A percentile compares a stretch with the other conserved stretches of the same genome.
phyloP scores from a whole-genome alignment of 2,329 filamentous ascomycete species.

The Zymoseptoria tritici region DNA sequence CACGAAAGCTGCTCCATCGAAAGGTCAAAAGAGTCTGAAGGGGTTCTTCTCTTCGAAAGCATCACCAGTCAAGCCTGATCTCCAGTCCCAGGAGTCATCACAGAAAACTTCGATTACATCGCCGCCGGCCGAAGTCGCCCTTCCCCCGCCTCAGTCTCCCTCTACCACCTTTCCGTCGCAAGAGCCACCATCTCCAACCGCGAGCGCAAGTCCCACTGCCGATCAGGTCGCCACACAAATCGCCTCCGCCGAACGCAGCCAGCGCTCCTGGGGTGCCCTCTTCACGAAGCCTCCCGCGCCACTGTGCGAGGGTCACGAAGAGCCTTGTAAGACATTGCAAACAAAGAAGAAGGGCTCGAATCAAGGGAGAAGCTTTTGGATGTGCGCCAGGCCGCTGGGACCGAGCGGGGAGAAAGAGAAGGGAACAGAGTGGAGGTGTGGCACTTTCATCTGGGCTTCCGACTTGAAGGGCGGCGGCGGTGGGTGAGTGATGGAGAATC shows the following conservation, averaged over 20 bases:
- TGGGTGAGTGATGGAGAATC: neutral
- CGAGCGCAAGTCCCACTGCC: constrained; percentile 12
- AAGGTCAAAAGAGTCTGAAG: constrained; percentile 58
- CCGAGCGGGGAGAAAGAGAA: constrained; percentile 79
- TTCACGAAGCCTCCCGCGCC: constrained; percentile 68
- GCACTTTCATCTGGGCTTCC: constrained; percentile 68
- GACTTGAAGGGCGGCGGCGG: constrained; percentile 46
- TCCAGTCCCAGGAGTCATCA: neutral
- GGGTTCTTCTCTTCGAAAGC: constrained; percentile 69
- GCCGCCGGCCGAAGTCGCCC: neutral
- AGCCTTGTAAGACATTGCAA: constrained; percentile 73
- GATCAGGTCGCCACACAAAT: constrained; percentile 15
- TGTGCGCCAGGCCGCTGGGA: constrained; percentile 68
- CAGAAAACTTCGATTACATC: neutral
- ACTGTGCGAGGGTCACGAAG: constrained; percentile 72
- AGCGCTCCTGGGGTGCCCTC: constrained; percentile 68
- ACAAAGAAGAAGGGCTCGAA: constrained; percentile 90
- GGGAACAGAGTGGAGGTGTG: constrained; percentile 78
- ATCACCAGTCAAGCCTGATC: neutral
- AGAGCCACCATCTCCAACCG: neutral
- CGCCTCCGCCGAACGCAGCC: constrained; percentile 22
- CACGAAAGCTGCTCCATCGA: constrained; percentile 25
- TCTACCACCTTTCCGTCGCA: constrained; percentile 1
- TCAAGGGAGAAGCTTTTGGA: constrained; percentile 59
- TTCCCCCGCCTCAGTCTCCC: neutral